Base-by-base conservation (phyloP, 2,329 filamentous ascomycete genomes). In the Xylaria sp. region DNA sequence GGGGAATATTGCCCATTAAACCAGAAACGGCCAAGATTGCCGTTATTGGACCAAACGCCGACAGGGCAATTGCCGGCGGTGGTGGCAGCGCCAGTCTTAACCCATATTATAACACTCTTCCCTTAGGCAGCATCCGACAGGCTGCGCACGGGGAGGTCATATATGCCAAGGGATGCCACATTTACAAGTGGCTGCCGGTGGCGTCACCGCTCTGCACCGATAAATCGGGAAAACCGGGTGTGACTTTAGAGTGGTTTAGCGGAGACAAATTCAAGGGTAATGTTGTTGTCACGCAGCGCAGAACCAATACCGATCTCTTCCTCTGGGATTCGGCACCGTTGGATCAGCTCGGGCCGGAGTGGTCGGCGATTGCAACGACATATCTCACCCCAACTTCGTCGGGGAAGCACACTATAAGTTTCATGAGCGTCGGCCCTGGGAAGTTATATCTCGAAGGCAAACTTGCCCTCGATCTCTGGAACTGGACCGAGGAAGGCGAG, bases 321-420 rank as follows among this genome's bases (percentile, higher is more conserved):
- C 79, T 90, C 2, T 90, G 87, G 87, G 88, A 90, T 67, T 90
- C 87, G 3, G 87, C 86, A 0, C 88, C 87, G 5, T 72, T 83
- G 15, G 79, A 80, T 21, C 79, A 87, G 62, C 81, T 88, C 13
- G 83, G 87, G 0, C 85, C 85, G 0, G 82, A 86, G 55, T 90
- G 86, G 81, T 90, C 87, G 1, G 87, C 87, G 54, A 76, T 85
- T 47, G 86, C 85, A 23, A 89, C 83, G 51, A 87, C 86, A 0
- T 81, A 79, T 33, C 75, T 90, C 21, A 88, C 83, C 0, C 81
- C 88, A 0, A 83, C 79, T 23, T 81, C 82, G 0, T 85, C 81
- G 0, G 88, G 88, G 3, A 84, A 80, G 54, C 87, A 90, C 70
- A 88, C 85, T 2, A 81, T 90, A 67, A 88, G 87, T 63, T 88